A percentile compares a stretch with the other conserved stretches of the same genome.
These are phyloP conservation scores for Syzygium oleosum DNA, from an alignment of 345 rosid species.

Conservation along the genomic window DNA sequence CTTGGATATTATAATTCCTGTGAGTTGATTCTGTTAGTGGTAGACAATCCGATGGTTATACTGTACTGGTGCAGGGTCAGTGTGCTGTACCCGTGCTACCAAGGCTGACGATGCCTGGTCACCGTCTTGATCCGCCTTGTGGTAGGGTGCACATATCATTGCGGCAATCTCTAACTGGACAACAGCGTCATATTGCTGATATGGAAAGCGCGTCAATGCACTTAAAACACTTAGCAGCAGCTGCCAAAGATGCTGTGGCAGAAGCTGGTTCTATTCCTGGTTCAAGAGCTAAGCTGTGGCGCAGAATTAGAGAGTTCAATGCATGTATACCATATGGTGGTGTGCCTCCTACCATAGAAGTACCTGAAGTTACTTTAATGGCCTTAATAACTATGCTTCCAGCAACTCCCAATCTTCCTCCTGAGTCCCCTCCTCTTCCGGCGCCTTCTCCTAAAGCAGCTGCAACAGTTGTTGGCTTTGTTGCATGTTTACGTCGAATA, in stretches of 20 bases:
- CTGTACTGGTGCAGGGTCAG: conserved; percentile 53
- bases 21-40: neutral
- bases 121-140: conserved; percentile 95
- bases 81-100: conserved; percentile 81
- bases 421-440: conserved; percentile 96
- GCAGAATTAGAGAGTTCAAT: conserved; percentile 98
- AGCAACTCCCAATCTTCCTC: conserved; percentile 81
- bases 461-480: conserved; percentile 93
- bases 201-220: conserved; percentile 72
- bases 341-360: conserved; percentile 75
- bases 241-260: conserved; percentile 98
- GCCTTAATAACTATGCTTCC: conserved; percentile 99
- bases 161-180: conserved; percentile 16
- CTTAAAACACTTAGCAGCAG: conserved; percentile 90
- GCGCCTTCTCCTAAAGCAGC: conserved; percentile 99
- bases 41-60: neutral
- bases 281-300: conserved; percentile 94
- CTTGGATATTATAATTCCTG: neutral
- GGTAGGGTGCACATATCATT: conserved; percentile 67
- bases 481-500: conserved; percentile 92
- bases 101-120: conserved; percentile 99
- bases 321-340: conserved; percentile 87
- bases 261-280: conserved; percentile 98
- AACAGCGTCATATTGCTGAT: conserved; percentile 46
- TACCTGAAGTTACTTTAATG: conserved; percentile 96